Conservation (phyloP, 441 rosid species). For the Mallotus repandus region DNA sequence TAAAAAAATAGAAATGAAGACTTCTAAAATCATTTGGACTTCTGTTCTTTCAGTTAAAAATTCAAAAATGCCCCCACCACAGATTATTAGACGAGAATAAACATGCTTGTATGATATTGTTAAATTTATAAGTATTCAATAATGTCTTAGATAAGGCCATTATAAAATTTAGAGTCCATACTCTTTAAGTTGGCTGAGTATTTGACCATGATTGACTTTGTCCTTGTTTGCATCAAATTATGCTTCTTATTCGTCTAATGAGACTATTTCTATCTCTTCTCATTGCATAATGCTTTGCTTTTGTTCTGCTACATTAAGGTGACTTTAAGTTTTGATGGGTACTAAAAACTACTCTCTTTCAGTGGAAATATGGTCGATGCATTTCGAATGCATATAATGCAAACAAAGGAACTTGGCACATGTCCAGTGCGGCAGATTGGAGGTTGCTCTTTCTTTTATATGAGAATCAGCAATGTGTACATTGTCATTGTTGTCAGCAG, state of each 20-base stretch:
- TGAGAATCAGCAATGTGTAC: constrained; percentile 98
- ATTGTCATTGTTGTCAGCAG: constrained; percentile 95
- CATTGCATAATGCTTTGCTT: neutral
- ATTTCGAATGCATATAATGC: constrained; percentile 95
- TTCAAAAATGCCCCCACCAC: no score
- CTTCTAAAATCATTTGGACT: neutral
- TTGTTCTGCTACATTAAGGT: neutral
- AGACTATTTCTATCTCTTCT: neutral
- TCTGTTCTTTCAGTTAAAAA: neutral
- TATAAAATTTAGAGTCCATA: neutral
- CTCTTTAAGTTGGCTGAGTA: neutral
- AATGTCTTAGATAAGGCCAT: neutral
- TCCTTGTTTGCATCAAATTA: neutral
- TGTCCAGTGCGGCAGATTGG: constrained; percentile 98
- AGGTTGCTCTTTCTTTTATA: constrained; percentile 91
- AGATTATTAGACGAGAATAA: no score
- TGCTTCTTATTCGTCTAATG: neutral
- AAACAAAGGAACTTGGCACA: constrained; percentile 91
- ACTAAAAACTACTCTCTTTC: constrained; percentile 10
- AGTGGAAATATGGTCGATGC: constrained; percentile 99
- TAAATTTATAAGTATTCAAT: neutral
- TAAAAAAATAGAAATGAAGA: no score
- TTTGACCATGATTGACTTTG: neutral
- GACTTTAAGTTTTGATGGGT: constrained; percentile 9
- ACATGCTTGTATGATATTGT: neutral